Conservation (phyloP, 192 early-diverging fungal genomes). For the Coemansia sp. region DNA sequence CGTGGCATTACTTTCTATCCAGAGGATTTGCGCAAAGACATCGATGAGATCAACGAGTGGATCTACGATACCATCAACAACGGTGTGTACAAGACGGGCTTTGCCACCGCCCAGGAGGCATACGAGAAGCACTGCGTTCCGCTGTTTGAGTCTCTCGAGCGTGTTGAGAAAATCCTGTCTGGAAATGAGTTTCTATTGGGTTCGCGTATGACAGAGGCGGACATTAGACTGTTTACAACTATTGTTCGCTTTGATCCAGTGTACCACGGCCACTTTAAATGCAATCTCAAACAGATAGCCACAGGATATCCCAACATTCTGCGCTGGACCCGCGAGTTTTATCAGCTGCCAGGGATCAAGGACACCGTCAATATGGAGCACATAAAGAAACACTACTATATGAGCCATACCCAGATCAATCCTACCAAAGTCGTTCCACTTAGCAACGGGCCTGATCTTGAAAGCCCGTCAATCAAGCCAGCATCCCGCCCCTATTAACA, state of each 20-base stretch:
- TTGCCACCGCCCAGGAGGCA: slow-evolving; percentile 82
- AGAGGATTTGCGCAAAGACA: slow-evolving; percentile 65
- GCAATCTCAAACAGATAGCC: slow-evolving; percentile 82
- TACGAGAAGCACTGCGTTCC: slow-evolving; percentile 75
- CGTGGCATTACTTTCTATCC: slow-evolving; percentile 82
- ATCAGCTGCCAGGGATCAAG: slow-evolving; percentile 74
- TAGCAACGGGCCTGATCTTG: slow-evolving; percentile 65
- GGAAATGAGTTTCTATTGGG: slow-evolving; percentile 77
- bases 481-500: slow-evolving; percentile 32
- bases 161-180: slow-evolving; percentile 77
- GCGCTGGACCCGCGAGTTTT: slow-evolving; percentile 78
- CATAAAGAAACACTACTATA: slow-evolving; percentile 94
- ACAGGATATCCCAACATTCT: slow-evolving; percentile 87
- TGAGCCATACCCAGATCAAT: slow-evolving; percentile 90
- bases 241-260: slow-evolving; percentile 95
- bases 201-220: slow-evolving; percentile 85
- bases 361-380: slow-evolving; percentile 94
- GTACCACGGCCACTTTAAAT: slow-evolving; percentile 95
- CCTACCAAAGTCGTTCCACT: slow-evolving; percentile 79
- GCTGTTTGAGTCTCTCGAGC: slow-evolving; percentile 78
- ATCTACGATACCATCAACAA: slow-evolving; percentile 95
- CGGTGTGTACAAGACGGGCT: slow-evolving; percentile 93
- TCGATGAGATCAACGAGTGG: slow-evolving; percentile 89
- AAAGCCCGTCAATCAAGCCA: slow-evolving; percentile 28
- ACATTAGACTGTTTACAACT: slow-evolving; percentile 92